phyloP scores from a whole-genome alignment of 2,329 filamentous ascomycete species.

The Penicillium griseofulvum region DNA sequence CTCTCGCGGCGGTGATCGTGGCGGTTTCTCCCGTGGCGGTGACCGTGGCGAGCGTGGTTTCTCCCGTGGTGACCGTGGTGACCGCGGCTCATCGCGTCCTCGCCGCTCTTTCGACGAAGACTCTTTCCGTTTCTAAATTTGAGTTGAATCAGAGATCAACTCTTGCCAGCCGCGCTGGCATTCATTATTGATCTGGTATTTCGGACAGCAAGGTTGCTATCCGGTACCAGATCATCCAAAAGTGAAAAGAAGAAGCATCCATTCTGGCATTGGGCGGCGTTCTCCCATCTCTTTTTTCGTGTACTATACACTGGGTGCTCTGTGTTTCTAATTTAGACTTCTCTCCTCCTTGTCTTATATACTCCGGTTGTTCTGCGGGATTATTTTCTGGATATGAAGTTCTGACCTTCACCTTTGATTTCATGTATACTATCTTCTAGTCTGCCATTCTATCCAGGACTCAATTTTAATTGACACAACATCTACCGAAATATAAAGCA shows the following conservation, averaged over 20 bases:
- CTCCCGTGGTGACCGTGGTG: slow-evolving; percentile 1
- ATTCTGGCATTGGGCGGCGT: slow-evolving; percentile 32
- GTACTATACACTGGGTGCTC: slow-evolving; percentile 18
- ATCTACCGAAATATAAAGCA: not conserved
- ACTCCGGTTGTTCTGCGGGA: slow-evolving; percentile 5
- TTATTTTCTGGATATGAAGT: slow-evolving; percentile 7
- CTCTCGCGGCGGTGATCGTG: not conserved
- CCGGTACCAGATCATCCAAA: not conserved
- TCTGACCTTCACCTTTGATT: slow-evolving; percentile 4
- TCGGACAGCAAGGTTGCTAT: not conserved
- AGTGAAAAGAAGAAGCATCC: slow-evolving; percentile 15
- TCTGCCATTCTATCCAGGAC: slow-evolving; percentile 1
- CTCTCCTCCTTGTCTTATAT: slow-evolving; percentile 23
- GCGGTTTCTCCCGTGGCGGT: slow-evolving; percentile 2
- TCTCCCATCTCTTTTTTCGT: slow-evolving; percentile 16
- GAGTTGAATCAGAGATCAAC: not conserved
- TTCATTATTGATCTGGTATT: not conserved
- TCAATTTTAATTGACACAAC: slow-evolving; percentile 2
- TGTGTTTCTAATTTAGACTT: slow-evolving; percentile 17
- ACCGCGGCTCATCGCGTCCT: slow-evolving; percentile 4
- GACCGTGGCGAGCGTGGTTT: slow-evolving; percentile 1
- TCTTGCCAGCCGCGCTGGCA: not conserved
- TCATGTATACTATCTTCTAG: slow-evolving; percentile 10
- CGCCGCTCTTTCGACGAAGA: slow-evolving; percentile 1
- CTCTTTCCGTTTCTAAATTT: slow-evolving; percentile 11